Evolutionary conservation across 2,329 filamentous ascomycete genomes (phyloP).

Genomic region (Pseudogymnoascus sp.): DNA sequence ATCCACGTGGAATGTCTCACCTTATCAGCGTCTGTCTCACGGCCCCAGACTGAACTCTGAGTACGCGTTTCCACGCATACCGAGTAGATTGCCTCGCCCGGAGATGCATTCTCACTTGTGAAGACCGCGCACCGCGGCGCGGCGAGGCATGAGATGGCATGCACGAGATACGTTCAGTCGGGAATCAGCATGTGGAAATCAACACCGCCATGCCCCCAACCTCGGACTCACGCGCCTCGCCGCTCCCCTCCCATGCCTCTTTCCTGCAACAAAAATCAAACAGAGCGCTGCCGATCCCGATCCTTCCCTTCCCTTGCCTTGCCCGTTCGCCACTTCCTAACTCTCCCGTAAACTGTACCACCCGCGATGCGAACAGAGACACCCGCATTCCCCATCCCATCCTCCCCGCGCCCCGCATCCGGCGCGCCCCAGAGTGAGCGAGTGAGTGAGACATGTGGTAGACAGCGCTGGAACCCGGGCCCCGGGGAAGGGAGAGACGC

Average conservation of each 20-base stretch:
- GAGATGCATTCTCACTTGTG: not conserved
- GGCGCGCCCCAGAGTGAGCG: not conserved
- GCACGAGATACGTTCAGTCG: not conserved
- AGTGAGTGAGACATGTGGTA: not conserved
- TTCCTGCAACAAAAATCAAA: not conserved
- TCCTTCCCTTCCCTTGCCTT: not conserved
- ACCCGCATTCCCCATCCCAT: not conserved
- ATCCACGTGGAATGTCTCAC: not conserved
- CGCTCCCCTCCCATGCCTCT: no score
- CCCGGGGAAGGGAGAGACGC: not conserved
- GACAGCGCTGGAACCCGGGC: not conserved
- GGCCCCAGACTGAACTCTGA: not conserved
- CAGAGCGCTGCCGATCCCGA: not conserved
- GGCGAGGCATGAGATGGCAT: not conserved
- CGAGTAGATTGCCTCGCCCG: not conserved
- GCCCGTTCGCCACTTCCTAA: not conserved
- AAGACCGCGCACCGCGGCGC: not conserved
- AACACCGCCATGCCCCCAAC: not conserved
- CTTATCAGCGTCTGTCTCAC: not conserved
- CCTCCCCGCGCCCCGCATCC: not conserved
- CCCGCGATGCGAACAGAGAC: slow-evolving; percentile 1
- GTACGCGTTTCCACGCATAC: not conserved
- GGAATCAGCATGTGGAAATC: not conserved
- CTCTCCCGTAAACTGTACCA: not conserved
- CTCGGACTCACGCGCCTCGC: not conserved